Conservation (phyloP, 1,284 basidiomycete species). For the Ganoderma resinaceum region DNA sequence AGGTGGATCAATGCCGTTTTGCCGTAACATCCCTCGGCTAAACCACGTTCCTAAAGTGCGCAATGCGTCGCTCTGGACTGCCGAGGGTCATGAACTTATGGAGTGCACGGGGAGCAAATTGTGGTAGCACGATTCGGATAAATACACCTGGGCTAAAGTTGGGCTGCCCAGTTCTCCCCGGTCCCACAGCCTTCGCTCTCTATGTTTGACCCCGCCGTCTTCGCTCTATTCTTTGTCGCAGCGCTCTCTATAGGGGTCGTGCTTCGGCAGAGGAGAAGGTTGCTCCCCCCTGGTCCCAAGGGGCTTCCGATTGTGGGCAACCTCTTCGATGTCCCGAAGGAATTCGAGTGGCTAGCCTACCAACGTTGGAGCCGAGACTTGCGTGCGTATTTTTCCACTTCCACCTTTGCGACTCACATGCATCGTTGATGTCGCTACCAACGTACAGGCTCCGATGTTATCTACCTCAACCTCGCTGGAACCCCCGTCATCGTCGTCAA, state of each 20-base stretch:
- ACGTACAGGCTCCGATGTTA: slow-evolving; percentile 36
- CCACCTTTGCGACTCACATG: neutral
- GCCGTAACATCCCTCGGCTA: slow-evolving; percentile 29
- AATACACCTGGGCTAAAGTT: slow-evolving; percentile 19
- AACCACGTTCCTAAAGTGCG: slow-evolving; percentile 29
- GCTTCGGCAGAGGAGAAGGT: slow-evolving; percentile 21
- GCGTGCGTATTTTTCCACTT: slow-evolving; percentile 22
- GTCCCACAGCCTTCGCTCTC: slow-evolving; percentile 10
- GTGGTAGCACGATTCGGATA: slow-evolving; percentile 16
- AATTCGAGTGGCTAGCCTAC: slow-evolving; percentile 37
- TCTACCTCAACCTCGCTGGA: slow-evolving; percentile 35
- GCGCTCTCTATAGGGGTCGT: slow-evolving; percentile 22
- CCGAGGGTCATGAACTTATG: slow-evolving; percentile 22
- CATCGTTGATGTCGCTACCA: neutral
- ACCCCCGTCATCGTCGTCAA: slow-evolving; percentile 38
- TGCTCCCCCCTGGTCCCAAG: slow-evolving; percentile 39
- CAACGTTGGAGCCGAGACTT: slow-evolving; percentile 31
- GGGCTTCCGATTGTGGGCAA: slow-evolving; percentile 39
- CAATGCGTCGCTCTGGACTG: slow-evolving; percentile 19
- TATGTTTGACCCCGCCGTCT: slow-evolving; percentile 10
- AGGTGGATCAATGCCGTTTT: slow-evolving; percentile 19
- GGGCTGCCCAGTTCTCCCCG: slow-evolving; percentile 13
- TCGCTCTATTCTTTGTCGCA: slow-evolving; percentile 15
- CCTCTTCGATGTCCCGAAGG: slow-evolving; percentile 36
- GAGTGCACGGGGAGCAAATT: slow-evolving; percentile 22